A percentile compares a stretch with the other conserved stretches of the same genome.
phyloP scores from a whole-genome alignment of 805 yeast genomes.

The Pichia scutulata region DNA sequence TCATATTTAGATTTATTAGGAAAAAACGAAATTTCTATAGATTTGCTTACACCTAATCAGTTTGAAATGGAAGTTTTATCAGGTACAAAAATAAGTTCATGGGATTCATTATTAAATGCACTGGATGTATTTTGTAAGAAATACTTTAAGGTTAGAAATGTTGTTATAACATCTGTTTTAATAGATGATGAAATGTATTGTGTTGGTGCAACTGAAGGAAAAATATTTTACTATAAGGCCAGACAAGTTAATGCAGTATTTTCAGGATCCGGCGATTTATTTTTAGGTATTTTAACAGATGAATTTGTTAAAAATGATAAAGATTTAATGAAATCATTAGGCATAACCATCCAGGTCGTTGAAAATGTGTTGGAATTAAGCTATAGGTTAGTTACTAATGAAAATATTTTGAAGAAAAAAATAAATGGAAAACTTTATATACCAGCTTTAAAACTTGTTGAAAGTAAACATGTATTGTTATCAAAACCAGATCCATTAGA shows the following conservation, averaged over 20 bases:
- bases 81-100: slow-evolving; percentile 34
- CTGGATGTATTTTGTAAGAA: slow-evolving; percentile 34
- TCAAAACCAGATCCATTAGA: neutral
- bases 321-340: slow-evolving; percentile 29
- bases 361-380: slow-evolving; percentile 37
- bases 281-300: slow-evolving; percentile 54
- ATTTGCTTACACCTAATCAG: slow-evolving; percentile 64
- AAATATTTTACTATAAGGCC: slow-evolving; percentile 33
- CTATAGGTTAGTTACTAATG: slow-evolving; percentile 18
- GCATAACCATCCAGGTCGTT: slow-evolving; percentile 33
- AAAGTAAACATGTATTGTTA: slow-evolving; percentile 30
- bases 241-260: slow-evolving; percentile 50
- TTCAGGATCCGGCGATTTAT: slow-evolving; percentile 71
- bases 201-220: slow-evolving; percentile 33
- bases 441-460: slow-evolving; percentile 39
- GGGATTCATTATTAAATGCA: slow-evolving; percentile 32
- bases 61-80: slow-evolving; percentile 62
- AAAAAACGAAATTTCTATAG: slow-evolving; percentile 24
- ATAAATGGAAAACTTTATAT: slow-evolving; percentile 22
- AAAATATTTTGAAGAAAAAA: slow-evolving; percentile 1
- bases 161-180: slow-evolving; percentile 54
- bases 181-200: slow-evolving; percentile 29
- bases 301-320: slow-evolving; percentile 30
- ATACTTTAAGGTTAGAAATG: slow-evolving; percentile 37
- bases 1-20: slow-evolving; percentile 45